Conservation (phyloP, 306 rosid species). For the Pterocarpus santalinus region DNA sequence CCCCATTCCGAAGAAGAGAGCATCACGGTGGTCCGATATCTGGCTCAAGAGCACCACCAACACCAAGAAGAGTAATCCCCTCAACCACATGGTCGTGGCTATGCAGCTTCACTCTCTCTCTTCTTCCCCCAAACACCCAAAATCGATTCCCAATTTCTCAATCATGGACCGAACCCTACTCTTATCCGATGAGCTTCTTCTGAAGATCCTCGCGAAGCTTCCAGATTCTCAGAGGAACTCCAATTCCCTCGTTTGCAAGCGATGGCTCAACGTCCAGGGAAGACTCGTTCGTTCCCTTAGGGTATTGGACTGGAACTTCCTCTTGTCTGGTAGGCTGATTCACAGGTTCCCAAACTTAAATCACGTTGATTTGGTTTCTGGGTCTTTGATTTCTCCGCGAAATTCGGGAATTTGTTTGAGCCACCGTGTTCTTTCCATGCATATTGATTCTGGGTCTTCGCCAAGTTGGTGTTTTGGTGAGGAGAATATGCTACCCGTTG, state of each 20-base stretch:
- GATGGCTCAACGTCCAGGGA: slow-evolving; percentile 90
- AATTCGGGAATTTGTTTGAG: slow-evolving; percentile 68
- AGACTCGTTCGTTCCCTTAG: slow-evolving; percentile 70
- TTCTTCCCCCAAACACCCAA: slow-evolving; percentile 45
- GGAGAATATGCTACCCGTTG: slow-evolving; percentile 66
- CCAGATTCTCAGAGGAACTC: slow-evolving; percentile 70
- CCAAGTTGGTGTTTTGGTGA: slow-evolving; percentile 57
- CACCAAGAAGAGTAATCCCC: slow-evolving; percentile 45
- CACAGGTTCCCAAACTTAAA: slow-evolving; percentile 83
- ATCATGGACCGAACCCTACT: slow-evolving; percentile 62
- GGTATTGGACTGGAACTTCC: slow-evolving; percentile 77
- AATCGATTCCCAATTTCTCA: slow-evolving; percentile 54
- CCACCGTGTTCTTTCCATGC: slow-evolving; percentile 55
- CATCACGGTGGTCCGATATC: slow-evolving; percentile 71
- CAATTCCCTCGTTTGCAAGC: slow-evolving; percentile 81
- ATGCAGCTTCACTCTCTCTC: slow-evolving; percentile 74
- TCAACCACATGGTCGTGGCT: slow-evolving; percentile 63
- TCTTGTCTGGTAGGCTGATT: slow-evolving; percentile 82
- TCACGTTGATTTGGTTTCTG: slow-evolving; percentile 75
- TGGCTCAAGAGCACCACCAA: slow-evolving; percentile 64
- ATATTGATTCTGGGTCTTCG: slow-evolving; percentile 55
- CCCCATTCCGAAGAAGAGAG: slow-evolving; percentile 35
- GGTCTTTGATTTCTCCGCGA: slow-evolving; percentile 58
- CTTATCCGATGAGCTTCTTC: slow-evolving; percentile 75
- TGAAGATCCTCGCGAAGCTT: slow-evolving; percentile 66